A percentile compares a stretch with the other conserved stretches of the same genome.
Conservation (phyloP, 228 moss, liverwort and hornwort genomes). For the Sphagnum magellanicum region DNA sequence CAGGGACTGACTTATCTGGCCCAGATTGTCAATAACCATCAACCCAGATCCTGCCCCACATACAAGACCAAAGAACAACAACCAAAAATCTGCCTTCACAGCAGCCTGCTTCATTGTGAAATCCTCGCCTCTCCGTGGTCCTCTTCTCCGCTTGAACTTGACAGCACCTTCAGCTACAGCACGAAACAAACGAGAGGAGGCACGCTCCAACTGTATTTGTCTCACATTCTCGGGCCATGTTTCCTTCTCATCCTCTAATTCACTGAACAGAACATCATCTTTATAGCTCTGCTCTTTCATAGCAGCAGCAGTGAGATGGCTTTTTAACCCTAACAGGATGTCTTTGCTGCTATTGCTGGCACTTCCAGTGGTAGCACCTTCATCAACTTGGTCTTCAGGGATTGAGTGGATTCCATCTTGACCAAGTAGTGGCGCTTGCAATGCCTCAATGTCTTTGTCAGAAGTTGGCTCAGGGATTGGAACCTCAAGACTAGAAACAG, state of each 20-base stretch:
- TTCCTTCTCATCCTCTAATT: slow-evolving; percentile 84
- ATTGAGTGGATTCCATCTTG: not conserved
- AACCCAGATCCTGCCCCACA: slow-evolving; percentile 86
- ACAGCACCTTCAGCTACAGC: slow-evolving; percentile 80
- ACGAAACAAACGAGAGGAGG: slow-evolving; percentile 56
- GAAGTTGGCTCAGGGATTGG: slow-evolving; percentile 1
- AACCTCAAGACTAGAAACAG: slow-evolving; percentile 1
- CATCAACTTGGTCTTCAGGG: too few relatives aligned
- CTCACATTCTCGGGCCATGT: slow-evolving; percentile 51
- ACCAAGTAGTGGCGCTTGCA: slow-evolving; percentile 34
- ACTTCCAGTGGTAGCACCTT: too few relatives aligned
- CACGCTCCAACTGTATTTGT: slow-evolving; percentile 32
- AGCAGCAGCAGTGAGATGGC: too few relatives aligned
- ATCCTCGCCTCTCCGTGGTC: slow-evolving; percentile 82
- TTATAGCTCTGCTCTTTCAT: not conserved
- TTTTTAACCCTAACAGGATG: too few relatives aligned
- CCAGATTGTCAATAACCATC: slow-evolving; percentile 80
- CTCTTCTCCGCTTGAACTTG: slow-evolving; percentile 70
- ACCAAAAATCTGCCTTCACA: slow-evolving; percentile 87
- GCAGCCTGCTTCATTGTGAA: slow-evolving; percentile 79
- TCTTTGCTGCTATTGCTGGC: too few relatives aligned
- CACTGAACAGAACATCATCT: slow-evolving; percentile 57
- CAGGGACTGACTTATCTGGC: slow-evolving; percentile 74
- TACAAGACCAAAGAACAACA: slow-evolving; percentile 57
- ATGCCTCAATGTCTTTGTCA: slow-evolving; percentile 24